Evolutionary conservation across 495 filamentous ascomycete genomes (phyloP).

Genomic region (Penicillium arizonense): DNA sequence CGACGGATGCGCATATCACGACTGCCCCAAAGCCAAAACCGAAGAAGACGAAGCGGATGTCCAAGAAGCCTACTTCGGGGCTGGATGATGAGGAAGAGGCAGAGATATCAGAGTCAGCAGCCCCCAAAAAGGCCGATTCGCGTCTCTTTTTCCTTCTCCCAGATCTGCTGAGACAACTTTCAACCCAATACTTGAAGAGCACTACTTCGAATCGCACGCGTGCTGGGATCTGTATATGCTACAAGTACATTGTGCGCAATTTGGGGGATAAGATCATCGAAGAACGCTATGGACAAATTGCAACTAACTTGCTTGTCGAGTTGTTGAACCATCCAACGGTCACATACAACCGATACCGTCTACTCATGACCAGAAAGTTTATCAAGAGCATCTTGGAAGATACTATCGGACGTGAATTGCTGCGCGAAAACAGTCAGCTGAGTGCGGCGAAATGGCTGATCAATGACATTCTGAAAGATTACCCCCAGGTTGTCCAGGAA

Average conservation of each 20-base stretch:
- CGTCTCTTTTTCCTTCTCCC: conserved; percentile 69
- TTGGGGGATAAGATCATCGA: conserved; percentile 77
- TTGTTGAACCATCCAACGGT: conserved; percentile 75
- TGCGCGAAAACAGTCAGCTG: conserved; percentile 84
- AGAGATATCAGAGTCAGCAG: conserved; percentile 66
- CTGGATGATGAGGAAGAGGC: conserved; percentile 73
- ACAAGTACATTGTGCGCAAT: conserved; percentile 71
- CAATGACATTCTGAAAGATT: conserved; percentile 90
- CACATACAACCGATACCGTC: conserved; percentile 80
- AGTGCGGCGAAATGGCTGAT: conserved; percentile 78
- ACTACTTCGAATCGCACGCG: conserved; percentile 78
- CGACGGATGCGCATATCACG: conserved; percentile 55
- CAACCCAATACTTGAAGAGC: conserved; percentile 74
- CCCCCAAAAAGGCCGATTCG: conserved; percentile 65
- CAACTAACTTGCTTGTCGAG: conserved; percentile 76
- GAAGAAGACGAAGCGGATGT: conserved; percentile 71
- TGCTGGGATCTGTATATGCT: conserved; percentile 84
- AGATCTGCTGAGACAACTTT: conserved; percentile 79
- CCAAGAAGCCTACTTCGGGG: conserved; percentile 64
- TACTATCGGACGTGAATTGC: conserved; percentile 74
- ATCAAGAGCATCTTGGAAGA: conserved; percentile 81
- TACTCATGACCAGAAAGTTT: conserved; percentile 82
- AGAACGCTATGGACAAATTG: conserved; percentile 73
- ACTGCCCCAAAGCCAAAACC: conserved; percentile 61
- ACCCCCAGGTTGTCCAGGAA: conserved; percentile 90